A percentile compares a stretch with the other conserved stretches of the same genome.
Conservation (phyloP, 192 early-diverging fungal genomes). For the Paraglomus brasilianum region DNA sequence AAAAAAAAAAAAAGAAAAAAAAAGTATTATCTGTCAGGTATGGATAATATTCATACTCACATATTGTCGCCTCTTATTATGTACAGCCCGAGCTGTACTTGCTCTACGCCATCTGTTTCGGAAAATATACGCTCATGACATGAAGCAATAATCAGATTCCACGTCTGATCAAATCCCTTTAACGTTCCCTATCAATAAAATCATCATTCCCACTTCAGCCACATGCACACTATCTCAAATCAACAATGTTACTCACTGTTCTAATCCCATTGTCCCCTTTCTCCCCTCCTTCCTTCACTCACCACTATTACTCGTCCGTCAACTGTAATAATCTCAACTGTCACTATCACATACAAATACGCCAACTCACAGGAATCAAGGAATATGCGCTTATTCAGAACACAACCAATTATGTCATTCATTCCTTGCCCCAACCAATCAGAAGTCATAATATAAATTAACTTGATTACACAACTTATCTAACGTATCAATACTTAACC, state of each 20-base stretch:
- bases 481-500: no score
- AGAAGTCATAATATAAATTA: no score
- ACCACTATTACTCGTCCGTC: constrained; percentile 48
- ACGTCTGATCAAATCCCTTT: constrained; percentile 53
- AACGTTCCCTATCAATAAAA: constrained; percentile 49
- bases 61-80: constrained; percentile 56
- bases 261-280: background rate
- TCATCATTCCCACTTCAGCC: background rate
- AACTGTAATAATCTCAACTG: constrained; percentile 37
- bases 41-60: constrained; percentile 35
- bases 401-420: no score
- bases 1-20: background rate
- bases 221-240: background rate
- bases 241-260: background rate
- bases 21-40: background rate
- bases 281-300: background rate
- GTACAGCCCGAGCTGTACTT: constrained; percentile 50
- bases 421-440: no score
- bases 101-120: constrained; percentile 45
- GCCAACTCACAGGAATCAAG: no score
- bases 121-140: constrained; percentile 57
- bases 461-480: no score
- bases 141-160: constrained; percentile 52
- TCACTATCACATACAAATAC: background rate
- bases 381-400: no score